phyloP scores from a whole-genome alignment of 345 rosid species.

The Nephelium lappaceum region DNA sequence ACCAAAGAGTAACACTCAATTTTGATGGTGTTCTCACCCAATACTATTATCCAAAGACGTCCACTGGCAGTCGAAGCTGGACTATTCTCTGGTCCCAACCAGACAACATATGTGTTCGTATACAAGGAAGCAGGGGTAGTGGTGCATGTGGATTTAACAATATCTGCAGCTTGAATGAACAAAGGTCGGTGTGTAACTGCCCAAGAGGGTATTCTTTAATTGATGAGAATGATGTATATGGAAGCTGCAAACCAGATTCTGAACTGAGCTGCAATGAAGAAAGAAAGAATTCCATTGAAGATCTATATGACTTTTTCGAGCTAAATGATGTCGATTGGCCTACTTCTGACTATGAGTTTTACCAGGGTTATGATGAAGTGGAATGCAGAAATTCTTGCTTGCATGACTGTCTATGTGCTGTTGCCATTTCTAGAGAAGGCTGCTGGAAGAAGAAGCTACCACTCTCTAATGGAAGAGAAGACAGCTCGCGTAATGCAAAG shows the following conservation, averaged over 20 bases:
- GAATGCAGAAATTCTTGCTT: slow-evolving; percentile 1
- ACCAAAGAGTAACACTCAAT: slow-evolving; percentile 34
- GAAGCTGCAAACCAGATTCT: slow-evolving; percentile 29
- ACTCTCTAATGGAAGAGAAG: not conserved
- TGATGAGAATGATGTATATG: slow-evolving; percentile 17
- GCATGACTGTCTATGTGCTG: slow-evolving; percentile 5
- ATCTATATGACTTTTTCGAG: slow-evolving; percentile 16
- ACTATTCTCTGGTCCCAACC: slow-evolving; percentile 17
- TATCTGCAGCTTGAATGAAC: slow-evolving; percentile 22
- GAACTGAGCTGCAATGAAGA: slow-evolving; percentile 24
- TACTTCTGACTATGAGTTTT: not conserved
- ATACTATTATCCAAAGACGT: slow-evolving; percentile 28
- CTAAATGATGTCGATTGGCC: not conserved
- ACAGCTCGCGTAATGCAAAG: not conserved
- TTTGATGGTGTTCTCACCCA: slow-evolving; percentile 39
- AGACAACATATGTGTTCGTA: slow-evolving; percentile 23
- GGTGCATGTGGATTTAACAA: slow-evolving; percentile 42
- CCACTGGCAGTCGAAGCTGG: slow-evolving; percentile 14
- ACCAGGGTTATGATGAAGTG: not conserved
- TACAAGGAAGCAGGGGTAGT: not conserved
- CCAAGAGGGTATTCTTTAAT: slow-evolving; percentile 25
- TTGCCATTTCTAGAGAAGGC: not conserved
- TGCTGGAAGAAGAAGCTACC: slow-evolving; percentile 13
- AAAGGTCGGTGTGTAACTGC: slow-evolving; percentile 32
- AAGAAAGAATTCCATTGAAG: slow-evolving; percentile 2